Base-by-base conservation (phyloP, 1,284 basidiomycete species). In the Ganoderma meredithae region DNA sequence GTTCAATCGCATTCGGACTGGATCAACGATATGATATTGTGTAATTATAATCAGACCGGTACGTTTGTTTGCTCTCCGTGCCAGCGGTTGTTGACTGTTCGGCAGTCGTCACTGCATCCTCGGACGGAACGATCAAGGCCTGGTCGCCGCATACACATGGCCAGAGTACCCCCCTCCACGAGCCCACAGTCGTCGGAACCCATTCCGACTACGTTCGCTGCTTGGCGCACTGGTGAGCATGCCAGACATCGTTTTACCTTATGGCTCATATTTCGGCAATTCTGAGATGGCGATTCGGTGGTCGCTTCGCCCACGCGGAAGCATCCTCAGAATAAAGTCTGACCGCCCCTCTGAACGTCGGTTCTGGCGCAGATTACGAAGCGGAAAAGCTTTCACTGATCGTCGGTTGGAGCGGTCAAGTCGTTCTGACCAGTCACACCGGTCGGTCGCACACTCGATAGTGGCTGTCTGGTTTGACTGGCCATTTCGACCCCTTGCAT, bases 1-100 rank as follows among this genome's bases (percentile, higher is more conserved):
- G 89, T 91, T 5, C 95, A 97, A 78, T 88, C 89, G 12, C 95
- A 97, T 77, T 90, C 92, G 0, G 96, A 99, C 81, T 99, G 97
- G 98, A 90, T 99, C 59, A 99, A 98, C 79, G 97, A 99, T 76
- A 90, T 99, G 68, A 78, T 97, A 8, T 86, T 99, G 15, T 97
- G 95, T 82, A 97, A 98, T 77, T 85, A 91, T 71, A 96, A 98
- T 74, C 96, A 97, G 79, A 98, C 95, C 2, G 83, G 93, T 93
- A 65, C 65, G 85, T 77, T 10, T 2, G 17, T 10, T 15, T 49
- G 56, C 1, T 15, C 39, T 49, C 12, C 40, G 64, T 31, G 39
- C 3, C 1, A 33, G 58, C 33, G 36, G 33, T 12, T 25, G 10
- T 22, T 55, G 10, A 63, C 40, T 41, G 60, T 15, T 55, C 5